phyloP scores from a whole-genome alignment of 345 rosid genomes.

The Limnanthes douglasii region DNA sequence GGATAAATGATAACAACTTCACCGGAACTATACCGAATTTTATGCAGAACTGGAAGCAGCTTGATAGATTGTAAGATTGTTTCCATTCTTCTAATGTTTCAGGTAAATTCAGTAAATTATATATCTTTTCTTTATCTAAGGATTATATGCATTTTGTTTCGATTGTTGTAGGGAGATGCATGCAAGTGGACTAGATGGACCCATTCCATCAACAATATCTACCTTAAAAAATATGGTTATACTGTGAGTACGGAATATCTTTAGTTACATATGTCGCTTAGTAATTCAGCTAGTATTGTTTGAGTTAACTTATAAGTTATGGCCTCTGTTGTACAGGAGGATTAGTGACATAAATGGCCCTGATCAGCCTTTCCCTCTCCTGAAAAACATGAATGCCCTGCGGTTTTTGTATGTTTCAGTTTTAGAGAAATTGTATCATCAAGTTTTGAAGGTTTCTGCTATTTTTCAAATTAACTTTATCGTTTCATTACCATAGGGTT shows the following conservation, averaged over 20 bases:
- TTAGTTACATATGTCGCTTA: too few species aligned
- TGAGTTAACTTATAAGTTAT: too few species aligned
- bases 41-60: constrained; percentile 30
- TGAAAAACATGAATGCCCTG: constrained; percentile 14
- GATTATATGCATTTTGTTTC: neutral
- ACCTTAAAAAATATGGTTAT: constrained; percentile 13
- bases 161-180: constrained; percentile 32
- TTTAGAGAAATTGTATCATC: constrained; percentile 19
- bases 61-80: constrained; percentile 33
- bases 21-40: constrained; percentile 35
- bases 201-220: constrained; percentile 32
- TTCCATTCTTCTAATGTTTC: neutral
- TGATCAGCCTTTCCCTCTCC: constrained; percentile 26
- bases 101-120: neutral
- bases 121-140: constrained; percentile 2
- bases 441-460: constrained; percentile 5
- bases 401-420: too few species aligned
- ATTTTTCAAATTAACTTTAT: neutral
- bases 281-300: too few species aligned
- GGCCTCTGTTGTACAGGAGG: constrained; percentile 27
- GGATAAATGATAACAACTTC: constrained; percentile 49
- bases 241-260: too few species aligned
- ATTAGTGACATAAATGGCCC: constrained; percentile 37
- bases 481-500: constrained; percentile 16
- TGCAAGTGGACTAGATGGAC: constrained; percentile 45